Percentiles rank a stretch among this genome's conserved stretches.
Conservation (phyloP, 306 rosid genomes). For the Casuarina glauca region DNA sequence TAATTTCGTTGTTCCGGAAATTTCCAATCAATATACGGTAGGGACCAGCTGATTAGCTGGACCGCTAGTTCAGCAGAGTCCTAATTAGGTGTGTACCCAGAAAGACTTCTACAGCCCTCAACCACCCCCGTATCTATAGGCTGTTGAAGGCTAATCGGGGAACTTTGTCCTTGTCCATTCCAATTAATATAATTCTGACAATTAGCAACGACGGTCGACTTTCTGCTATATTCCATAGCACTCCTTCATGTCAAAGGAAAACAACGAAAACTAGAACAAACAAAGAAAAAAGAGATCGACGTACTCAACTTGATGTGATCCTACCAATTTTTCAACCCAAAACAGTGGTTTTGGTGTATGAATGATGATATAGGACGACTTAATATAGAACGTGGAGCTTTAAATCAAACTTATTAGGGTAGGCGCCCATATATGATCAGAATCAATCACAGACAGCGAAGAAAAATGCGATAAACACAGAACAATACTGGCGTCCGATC, state of each 20-base stretch:
- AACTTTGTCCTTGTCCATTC: no score
- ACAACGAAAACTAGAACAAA: background rate
- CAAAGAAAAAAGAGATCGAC: background rate
- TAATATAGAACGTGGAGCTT: no score
- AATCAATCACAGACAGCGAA: background rate
- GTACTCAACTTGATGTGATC: background rate
- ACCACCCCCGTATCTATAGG: background rate
- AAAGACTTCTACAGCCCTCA: conserved; percentile 17
- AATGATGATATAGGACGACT: background rate
- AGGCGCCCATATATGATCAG: no score
- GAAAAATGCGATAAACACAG: background rate
- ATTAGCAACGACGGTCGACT: background rate
- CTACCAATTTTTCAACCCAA: background rate
- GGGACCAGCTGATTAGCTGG: conserved; percentile 1
- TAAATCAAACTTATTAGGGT: no score
- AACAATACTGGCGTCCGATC: background rate
- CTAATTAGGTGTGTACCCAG: no score
- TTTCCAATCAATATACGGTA: background rate
- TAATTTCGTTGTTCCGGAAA: background rate
- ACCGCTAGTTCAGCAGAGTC: no score
- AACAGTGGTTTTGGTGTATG: background rate
- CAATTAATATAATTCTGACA: background rate
- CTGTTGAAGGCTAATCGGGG: background rate
- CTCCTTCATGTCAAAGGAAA: background rate
- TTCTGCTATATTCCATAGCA: background rate